Evolutionary conservation across 73 alveolate species (phyloP).

Genomic region (Tetrahymena elliotti): DNA sequence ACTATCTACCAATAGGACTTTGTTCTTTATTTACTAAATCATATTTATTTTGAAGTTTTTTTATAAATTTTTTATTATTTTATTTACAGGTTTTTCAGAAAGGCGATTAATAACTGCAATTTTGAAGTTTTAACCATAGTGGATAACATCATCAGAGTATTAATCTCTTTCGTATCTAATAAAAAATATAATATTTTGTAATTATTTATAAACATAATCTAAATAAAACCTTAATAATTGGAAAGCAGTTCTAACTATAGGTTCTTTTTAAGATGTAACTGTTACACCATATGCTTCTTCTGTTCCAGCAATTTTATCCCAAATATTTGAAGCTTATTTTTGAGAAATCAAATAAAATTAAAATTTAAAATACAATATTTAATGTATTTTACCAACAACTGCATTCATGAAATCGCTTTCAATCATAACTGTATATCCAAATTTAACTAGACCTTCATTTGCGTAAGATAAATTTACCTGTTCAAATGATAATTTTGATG

Average conservation of each 20-base stretch:
- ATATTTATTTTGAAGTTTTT: neutral
- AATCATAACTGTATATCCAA: neutral
- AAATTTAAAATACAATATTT: neutral
- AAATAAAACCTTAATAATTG: neutral
- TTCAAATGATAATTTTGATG: neutral
- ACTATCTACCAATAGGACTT: too few relatives aligned
- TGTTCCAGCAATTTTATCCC: neutral
- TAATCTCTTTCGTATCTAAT: conserved; percentile 16
- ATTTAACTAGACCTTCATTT: neutral
- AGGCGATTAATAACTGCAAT: conserved; percentile 15
- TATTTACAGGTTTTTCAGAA: conserved; percentile 23
- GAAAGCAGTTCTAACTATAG: conserved; percentile 38
- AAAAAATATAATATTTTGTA: neutral
- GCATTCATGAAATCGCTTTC: neutral
- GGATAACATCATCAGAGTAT: conserved; percentile 21
- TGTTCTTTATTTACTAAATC: neutral
- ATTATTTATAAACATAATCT: neutral
- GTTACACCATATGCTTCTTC: conserved; percentile 36
- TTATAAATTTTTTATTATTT: neutral
- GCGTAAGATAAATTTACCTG: neutral
- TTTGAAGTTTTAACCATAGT: conserved; percentile 31
- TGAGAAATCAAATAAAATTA: neutral
- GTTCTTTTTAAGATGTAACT: conserved; percentile 5
- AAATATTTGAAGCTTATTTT: neutral
- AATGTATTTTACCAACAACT: neutral